Evolutionary conservation across 2,329 filamentous ascomycete species (phyloP), one percentile per base, ranked within the genome.

Genomic region (Magnaporthiopsis poae): DNA sequence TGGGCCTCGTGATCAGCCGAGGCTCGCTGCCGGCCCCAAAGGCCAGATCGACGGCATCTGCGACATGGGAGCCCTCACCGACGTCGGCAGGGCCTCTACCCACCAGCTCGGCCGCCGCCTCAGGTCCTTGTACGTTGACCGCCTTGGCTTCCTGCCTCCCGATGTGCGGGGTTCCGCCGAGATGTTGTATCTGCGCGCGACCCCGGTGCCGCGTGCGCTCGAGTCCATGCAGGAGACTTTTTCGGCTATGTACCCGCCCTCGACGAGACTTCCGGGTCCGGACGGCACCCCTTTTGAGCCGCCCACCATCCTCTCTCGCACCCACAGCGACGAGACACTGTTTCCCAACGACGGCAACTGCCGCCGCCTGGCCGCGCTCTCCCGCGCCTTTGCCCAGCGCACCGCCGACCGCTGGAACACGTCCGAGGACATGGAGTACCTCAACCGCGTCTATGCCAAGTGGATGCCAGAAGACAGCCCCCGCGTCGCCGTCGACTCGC

Each of bases 11-110:
- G 88, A 91, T 74, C 83, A 86, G n/a, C 86, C 92, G 3, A 79
- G 89, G 35, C 79, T 92, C 63, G 90, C 90, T 9, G 77, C 83
- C 1, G 91, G 91, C 0, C 86, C 89, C 8, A 76, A 78, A 0
- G 88, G 88, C 68, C 85, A 91, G 73, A 82, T 89, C n/a, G 91
- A 96, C 75, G 84, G 83, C 60, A 84, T 98, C 68, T 99, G 94
- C 82, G 90, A 88, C 75, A 83, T 86, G 75, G 85, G 90, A 71
- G 89, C 90, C 80, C 80, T 94, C 72, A 94, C 90, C 29, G 90
- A 94, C 75, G 83, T 82, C 71, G 90, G 90, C 65, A 85, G 90
- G 59, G 82, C 87, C 73, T 90, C 89, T 1, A 93, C 90, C 0
- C 86, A 86, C 72, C 81, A 84, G 18, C 83, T 94, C 0, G 90